Evolutionary conservation across 2,329 filamentous ascomycete species (phyloP).

Genomic region (Boeremia lycopersici): DNA sequence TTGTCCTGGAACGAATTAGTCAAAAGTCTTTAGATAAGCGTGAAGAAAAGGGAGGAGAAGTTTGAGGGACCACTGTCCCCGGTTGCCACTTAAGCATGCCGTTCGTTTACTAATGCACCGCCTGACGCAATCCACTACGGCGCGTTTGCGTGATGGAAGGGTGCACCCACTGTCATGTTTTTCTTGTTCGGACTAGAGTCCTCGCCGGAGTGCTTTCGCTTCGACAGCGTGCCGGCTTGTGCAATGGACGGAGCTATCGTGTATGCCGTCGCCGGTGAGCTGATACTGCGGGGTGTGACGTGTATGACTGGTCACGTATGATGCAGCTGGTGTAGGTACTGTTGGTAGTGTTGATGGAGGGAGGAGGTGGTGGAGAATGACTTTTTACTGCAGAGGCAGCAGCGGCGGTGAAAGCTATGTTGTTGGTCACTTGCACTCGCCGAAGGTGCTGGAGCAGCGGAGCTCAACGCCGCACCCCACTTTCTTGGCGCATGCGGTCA

Average conservation of each 20-base stretch:
- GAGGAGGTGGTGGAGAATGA: constrained; percentile 2
- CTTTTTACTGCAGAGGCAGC: constrained; percentile 13
- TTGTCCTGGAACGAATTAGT: constrained; percentile 53
- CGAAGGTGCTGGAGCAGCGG: constrained; percentile 34
- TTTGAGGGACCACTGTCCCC: neutral
- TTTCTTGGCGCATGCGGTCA: constrained; percentile 15
- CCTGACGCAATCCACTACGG: constrained; percentile 21
- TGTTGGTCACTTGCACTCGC: constrained; percentile 19
- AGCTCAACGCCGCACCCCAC: constrained; percentile 22
- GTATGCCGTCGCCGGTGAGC: constrained; percentile 23
- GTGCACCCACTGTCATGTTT: constrained; percentile 48
- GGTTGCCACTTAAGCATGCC: constrained; percentile 14
- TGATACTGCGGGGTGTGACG: constrained; percentile 23
- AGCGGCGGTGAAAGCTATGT: constrained; percentile 13
- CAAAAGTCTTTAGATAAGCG: constrained; percentile 5
- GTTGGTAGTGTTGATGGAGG: neutral
- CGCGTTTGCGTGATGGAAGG: constrained; percentile 1
- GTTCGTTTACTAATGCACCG: constrained; percentile 37
- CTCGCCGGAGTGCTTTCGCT: constrained; percentile 48
- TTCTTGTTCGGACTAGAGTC: constrained; percentile 49
- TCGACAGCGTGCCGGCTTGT: constrained; percentile 51
- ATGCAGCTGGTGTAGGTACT: neutral
- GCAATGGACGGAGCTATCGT: constrained; percentile 31
- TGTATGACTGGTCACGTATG: constrained; percentile 7
- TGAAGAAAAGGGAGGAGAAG: neutral